These are phyloP conservation scores for Adiantum capillusveneris DNA, from an alignment of 75 land plant genomes.

Conservation along the genomic window DNA sequence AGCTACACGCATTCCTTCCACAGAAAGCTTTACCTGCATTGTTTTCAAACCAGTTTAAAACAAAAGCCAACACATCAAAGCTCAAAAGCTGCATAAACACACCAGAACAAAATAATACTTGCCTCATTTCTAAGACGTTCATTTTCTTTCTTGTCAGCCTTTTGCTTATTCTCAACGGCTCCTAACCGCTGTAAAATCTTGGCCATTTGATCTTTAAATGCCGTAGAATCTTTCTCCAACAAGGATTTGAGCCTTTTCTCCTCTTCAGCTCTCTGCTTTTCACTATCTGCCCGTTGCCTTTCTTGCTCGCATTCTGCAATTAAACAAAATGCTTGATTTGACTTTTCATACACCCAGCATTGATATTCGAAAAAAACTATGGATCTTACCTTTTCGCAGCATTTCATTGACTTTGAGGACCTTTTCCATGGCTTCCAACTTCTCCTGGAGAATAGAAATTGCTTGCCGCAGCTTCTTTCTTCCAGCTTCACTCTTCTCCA, in stretches of 20 bases:
- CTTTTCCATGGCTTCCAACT: slow-evolving; percentile 23
- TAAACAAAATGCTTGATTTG: not conserved
- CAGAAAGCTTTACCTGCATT: slow-evolving; percentile 17
- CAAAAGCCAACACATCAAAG: too few relatives aligned
- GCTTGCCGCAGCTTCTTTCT: slow-evolving; percentile 40
- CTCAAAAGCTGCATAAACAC: too few relatives aligned
- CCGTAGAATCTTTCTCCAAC: slow-evolving; percentile 23
- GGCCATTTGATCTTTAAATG: slow-evolving; percentile 25
- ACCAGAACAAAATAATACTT: not conserved
- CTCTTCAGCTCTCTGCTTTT: slow-evolving; percentile 22
- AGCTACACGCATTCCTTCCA: slow-evolving; percentile 22
- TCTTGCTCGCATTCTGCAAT: slow-evolving; percentile 33
- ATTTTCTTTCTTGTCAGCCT: slow-evolving; percentile 13
- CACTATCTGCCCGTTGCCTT: slow-evolving; percentile 24
- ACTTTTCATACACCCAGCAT: not conserved
- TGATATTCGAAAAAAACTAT: too few relatives aligned
- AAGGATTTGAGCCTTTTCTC: slow-evolving; percentile 13
- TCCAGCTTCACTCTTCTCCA: slow-evolving; percentile 37
- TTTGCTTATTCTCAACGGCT: slow-evolving; percentile 8
- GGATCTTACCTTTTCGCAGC: slow-evolving; percentile 19
- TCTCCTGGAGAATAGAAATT: slow-evolving; percentile 24
- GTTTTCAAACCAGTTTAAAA: too few relatives aligned
- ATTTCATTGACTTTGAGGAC: slow-evolving; percentile 28
- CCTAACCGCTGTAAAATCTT: slow-evolving; percentile 18
- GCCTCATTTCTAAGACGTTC: slow-evolving; percentile 13